A percentile compares a stretch with the other conserved stretches of the same genome.
These are phyloP conservation scores for Fremontodendron californicum DNA, from an alignment of 345 rosid genomes.

Conservation along the genomic window DNA sequence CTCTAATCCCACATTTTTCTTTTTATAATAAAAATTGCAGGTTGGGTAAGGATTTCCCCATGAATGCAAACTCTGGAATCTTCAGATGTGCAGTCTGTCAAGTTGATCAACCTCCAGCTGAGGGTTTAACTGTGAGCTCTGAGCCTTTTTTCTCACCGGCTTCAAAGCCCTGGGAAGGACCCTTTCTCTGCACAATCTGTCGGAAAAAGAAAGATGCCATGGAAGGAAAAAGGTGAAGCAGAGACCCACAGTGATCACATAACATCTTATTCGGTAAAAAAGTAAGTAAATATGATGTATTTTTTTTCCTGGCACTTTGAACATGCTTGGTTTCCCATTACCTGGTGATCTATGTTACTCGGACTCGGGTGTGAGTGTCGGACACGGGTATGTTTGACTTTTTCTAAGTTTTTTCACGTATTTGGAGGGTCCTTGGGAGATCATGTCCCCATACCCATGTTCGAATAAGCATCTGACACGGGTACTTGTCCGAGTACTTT, in stretches of 20 bases:
- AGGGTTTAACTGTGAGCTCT: slow-evolving; percentile 50
- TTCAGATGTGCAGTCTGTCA: slow-evolving; percentile 95
- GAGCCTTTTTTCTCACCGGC: slow-evolving; percentile 61
- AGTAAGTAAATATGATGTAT: slow-evolving; percentile 44
- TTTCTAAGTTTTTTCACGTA: too few relatives aligned
- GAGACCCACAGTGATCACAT: slow-evolving; percentile 47
- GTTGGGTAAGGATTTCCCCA: slow-evolving; percentile 71
- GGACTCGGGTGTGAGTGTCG: too few relatives aligned
- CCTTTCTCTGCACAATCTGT: slow-evolving; percentile 77
- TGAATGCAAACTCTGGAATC: slow-evolving; percentile 47
- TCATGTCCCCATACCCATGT: too few relatives aligned
- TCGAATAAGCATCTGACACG: too few relatives aligned
- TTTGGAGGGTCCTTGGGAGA: too few relatives aligned
- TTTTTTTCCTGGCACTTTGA: slow-evolving; percentile 46
- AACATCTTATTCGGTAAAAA: slow-evolving; percentile 33
- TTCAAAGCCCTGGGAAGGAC: slow-evolving; percentile 91
- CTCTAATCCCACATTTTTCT: background rate
- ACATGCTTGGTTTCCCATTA: slow-evolving; percentile 37
- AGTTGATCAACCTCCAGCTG: slow-evolving; percentile 66
- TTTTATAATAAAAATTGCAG: slow-evolving; percentile 40
- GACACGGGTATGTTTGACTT: too few relatives aligned
- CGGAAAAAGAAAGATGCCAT: slow-evolving; percentile 94
- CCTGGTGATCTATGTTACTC: slow-evolving; percentile 30
- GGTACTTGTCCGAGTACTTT: too few relatives aligned
- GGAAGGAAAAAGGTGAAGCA: slow-evolving; percentile 93